These are phyloP conservation scores for Angophora floribunda DNA, from an alignment of 345 rosid species.

Conservation along the genomic window DNA sequence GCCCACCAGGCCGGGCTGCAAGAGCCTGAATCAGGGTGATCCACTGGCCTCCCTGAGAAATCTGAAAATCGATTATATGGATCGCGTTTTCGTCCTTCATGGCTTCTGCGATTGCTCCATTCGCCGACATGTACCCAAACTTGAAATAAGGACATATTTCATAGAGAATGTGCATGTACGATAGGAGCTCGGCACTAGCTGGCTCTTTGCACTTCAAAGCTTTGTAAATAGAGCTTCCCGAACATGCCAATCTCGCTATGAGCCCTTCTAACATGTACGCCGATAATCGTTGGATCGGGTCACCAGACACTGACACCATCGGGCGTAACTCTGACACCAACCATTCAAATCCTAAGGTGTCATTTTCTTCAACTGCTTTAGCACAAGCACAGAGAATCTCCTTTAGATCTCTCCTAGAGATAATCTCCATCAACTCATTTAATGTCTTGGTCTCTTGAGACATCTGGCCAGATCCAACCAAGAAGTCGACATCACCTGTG, in stretches of 20 bases:
- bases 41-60: conserved; percentile 89
- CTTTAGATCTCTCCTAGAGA: conserved; percentile 60
- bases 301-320: conserved; percentile 91
- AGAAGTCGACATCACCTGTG: background rate
- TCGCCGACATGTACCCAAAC: conserved; percentile 89
- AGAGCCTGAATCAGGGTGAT: conserved; percentile 87
- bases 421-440: conserved; percentile 38
- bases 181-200: conserved; percentile 57
- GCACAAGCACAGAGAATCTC: conserved; percentile 76
- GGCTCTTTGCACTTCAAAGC: conserved; percentile 89
- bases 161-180: conserved; percentile 82
- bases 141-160: conserved; percentile 96
- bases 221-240: conserved; percentile 80
- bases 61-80: conserved; percentile 85
- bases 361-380: conserved; percentile 49
- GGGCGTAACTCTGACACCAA: conserved; percentile 51
- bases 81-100: conserved; percentile 59
- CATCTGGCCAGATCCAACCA: conserved; percentile 9
- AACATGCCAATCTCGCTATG: conserved; percentile 63
- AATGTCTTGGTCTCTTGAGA: conserved; percentile 22
- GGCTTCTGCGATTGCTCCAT: conserved; percentile 96
- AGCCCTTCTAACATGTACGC: conserved; percentile 95
- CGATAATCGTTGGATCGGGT: conserved; percentile 78
- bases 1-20: conserved; percentile 80
- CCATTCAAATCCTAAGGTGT: conserved; percentile 40